Evolutionary conservation across 1,284 basidiomycete genomes (phyloP).

Genomic region (Microstroma glucosiphilum): DNA sequence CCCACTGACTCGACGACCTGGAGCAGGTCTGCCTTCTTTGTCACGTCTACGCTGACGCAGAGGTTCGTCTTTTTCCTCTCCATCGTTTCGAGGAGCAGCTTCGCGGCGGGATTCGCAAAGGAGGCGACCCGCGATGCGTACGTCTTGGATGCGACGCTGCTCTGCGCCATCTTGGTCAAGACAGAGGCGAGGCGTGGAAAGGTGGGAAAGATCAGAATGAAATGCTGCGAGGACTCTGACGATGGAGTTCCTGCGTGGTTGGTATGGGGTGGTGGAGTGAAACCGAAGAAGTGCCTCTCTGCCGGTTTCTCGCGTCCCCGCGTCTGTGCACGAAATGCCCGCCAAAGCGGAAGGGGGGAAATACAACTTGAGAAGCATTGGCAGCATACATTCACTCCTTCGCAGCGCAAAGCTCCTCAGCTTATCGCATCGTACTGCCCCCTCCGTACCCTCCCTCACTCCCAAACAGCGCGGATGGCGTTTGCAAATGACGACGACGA

Average conservation of each 20-base stretch:
- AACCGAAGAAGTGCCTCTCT: no score
- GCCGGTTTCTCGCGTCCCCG: neutral
- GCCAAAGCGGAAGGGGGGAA: no score
- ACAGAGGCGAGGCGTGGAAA: neutral
- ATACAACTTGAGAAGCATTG: no score
- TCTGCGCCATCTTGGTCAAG: neutral
- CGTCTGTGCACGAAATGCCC: neutral
- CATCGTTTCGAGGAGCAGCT: conserved; percentile 67
- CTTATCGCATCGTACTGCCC: neutral
- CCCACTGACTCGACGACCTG: conserved; percentile 82
- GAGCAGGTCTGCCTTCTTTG: conserved; percentile 71
- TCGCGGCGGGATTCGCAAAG: conserved; percentile 40
- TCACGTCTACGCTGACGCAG: conserved; percentile 92
- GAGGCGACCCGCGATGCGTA: conserved; percentile 34
- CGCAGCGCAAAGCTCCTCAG: neutral
- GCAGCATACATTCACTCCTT: neutral
- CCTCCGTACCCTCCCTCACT: neutral
- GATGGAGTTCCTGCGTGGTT: neutral
- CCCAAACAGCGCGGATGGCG: neutral
- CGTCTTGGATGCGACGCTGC: conserved; percentile 9
- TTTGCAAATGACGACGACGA: neutral
- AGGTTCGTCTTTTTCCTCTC: conserved; percentile 85
- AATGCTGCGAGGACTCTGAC: neutral
- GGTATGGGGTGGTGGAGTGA: no score
- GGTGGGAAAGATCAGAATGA: neutral